Base-by-base conservation (phyloP, 805 yeast species). In the Debaryomyces castellii region DNA sequence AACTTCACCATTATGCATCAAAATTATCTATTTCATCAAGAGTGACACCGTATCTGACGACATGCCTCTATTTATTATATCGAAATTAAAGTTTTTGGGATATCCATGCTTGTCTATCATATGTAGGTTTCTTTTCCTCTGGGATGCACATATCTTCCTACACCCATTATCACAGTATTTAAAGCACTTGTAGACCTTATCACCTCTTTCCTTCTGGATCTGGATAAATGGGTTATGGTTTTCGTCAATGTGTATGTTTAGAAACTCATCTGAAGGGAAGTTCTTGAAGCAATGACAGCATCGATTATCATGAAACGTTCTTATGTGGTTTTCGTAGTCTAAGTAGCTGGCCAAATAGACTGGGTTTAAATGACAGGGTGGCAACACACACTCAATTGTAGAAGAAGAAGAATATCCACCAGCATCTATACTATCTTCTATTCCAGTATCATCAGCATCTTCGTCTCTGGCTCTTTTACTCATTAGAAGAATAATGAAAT, bases 231-330 rank as follows among this genome's bases (percentile, higher is more conserved):
- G 79, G 54, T 78, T 76, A 52, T 82, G 86, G 45, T 64, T 62
- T 50, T 81, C 86, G 21, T 69, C 66, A 1, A 80, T 67, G 51
- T 81, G 87, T 12, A 81, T 51, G 4, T 70, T 67, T 17, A 81
- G 59, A 6, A 74, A 51, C 33, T 48, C 54, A 9, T 67, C 63
- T n/a, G 69, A 64, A 0, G 83, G 82, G 46, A 80, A 75, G 47
- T 57, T 62, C 35, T 54, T 61, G 8, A 53, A 48, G 50, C 82
- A 77, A 30, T 58, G 62, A 0, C 50, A 41, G 48, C 82, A 76
- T 1, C 59, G 50, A 49, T 66, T 54, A 38, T 50, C 60, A 58
- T 56, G 74, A 60, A 4, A 42, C 6, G 41, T 58, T 60, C 47
- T 52, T 47, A 40, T 41, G 36, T 63, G 68, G 3, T 49, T 25